Conservation (phyloP, 257 asterid genomes). For the Salvia miltiorrhiza region DNA sequence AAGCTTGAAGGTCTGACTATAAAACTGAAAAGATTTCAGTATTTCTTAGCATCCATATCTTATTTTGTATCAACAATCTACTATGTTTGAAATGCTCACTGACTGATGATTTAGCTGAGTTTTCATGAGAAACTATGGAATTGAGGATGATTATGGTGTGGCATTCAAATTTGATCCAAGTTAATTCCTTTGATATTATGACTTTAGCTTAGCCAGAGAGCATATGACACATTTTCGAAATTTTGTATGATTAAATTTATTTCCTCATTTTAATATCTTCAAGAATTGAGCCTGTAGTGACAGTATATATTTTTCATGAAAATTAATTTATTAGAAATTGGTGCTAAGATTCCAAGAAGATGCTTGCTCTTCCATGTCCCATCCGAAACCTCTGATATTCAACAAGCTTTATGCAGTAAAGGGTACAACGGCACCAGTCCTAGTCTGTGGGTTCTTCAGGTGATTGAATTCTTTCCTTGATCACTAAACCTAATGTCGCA, state of each 20-base stretch:
- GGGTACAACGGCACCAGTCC: conserved; percentile 75
- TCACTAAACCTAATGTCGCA: background rate
- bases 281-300: conserved; percentile 3
- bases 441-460: conserved; percentile 84
- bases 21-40: background rate
- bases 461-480: conserved; percentile 20
- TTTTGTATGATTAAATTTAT: background rate
- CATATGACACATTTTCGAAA: background rate
- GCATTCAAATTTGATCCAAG: background rate
- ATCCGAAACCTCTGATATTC: conserved; percentile 50
- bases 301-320: conserved; percentile 8
- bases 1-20: conserved; percentile 58
- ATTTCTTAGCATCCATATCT: background rate
- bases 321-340: conserved; percentile 42
- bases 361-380: conserved; percentile 64
- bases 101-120: background rate
- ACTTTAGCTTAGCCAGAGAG: background rate
- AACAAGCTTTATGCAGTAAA: conserved; percentile 48
- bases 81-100: background rate
- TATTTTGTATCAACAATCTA: background rate
- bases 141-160: background rate
- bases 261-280: background rate
- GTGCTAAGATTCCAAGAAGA: conserved; percentile 75
- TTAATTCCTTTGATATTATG: background rate
- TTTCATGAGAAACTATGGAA: background rate